A percentile compares a stretch with the other conserved stretches of the same genome.
These are phyloP conservation scores for Apiotrichum brassicae DNA, from an alignment of 1,284 basidiomycete genomes.

Conservation along the genomic window DNA sequence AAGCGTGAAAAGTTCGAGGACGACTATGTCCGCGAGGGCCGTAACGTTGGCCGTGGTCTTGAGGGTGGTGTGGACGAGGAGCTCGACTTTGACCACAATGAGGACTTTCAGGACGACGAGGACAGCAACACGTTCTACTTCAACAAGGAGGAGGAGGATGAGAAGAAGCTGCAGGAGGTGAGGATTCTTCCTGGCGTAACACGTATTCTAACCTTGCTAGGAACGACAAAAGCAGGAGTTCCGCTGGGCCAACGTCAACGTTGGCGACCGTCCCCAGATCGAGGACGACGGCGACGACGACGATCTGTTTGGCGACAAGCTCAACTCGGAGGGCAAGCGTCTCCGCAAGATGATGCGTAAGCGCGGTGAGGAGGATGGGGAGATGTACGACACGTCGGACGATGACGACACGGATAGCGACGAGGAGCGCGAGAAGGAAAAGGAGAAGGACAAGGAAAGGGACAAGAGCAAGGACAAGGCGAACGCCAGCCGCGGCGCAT, in stretches of 20 bases:
- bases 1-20: slow-evolving; percentile 18
- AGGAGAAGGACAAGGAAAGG: slow-evolving; percentile 26
- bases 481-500: slow-evolving; percentile 13
- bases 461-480: slow-evolving; percentile 8
- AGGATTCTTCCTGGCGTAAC: too few species aligned
- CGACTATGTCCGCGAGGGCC: slow-evolving; percentile 33
- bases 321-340: slow-evolving; percentile 34
- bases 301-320: slow-evolving; percentile 31
- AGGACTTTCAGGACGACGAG: slow-evolving; percentile 45
- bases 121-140: slow-evolving; percentile 42
- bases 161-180: slow-evolving; percentile 37
- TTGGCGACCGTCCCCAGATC: slow-evolving; percentile 40
- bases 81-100: slow-evolving; percentile 40
- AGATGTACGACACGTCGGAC: slow-evolving; percentile 15
- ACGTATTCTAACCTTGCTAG: slow-evolving; percentile 14
- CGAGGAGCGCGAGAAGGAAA: slow-evolving; percentile 12
- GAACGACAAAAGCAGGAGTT: slow-evolving; percentile 39
- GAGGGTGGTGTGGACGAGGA: slow-evolving; percentile 43
- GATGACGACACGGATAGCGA: slow-evolving; percentile 9
- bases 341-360: slow-evolving; percentile 33
- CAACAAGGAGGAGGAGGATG: slow-evolving; percentile 39
- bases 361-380: slow-evolving; percentile 17
- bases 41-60: slow-evolving; percentile 31
- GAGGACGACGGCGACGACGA: slow-evolving; percentile 29
- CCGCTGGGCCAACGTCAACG: slow-evolving; percentile 37